Base-by-base conservation (phyloP, 108 stramenopile species). In the Schizochytrium sp. region DNA sequence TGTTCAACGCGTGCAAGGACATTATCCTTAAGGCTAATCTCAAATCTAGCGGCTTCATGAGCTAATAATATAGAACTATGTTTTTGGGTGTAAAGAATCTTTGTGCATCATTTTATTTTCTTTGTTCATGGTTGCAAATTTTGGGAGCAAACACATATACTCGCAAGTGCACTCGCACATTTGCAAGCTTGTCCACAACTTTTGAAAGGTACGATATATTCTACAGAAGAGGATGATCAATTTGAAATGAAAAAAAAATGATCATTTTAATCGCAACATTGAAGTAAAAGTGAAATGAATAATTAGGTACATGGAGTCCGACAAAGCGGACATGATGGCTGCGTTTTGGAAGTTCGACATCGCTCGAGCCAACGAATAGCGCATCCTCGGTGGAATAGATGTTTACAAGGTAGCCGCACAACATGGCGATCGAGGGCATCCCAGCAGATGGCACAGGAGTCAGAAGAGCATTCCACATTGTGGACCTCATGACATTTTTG, bases 1-100 rank as follows among this genome's bases (percentile, higher is more conserved):
- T 96, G 53, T 96, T 95, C 94, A 94, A 95, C 89, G 94, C 95
- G 45, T 96, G 95, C 72, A 95, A 94, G 91, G 94, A 95, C 45
- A 95, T 95, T 47, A 94, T 95, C 87, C 92, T 95, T 89, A 92
- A 92, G 61, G 90, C 90, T 38, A 95, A 95, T 89, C 87, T 95
- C 87, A 92, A 91, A 87, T 90, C 87, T 12, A 91, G 92, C 88
- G 95, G 95, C 19, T 90, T 91, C 90, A 88, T 88, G 88, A 55
- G 53, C 50, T 83, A 83, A 83, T 19, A 19, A 19, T 17, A 60
- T 60, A 60, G 59, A 60, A 60, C 59, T 17, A 60, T 28, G 28
- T 28, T 28, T 28, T 28, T 28, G 28, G 28, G 28, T 28, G 28
- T 28, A 28, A 28, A 28, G 28, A 28, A 28, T 28, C 28, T 28